phyloP scores from a whole-genome alignment of 371 early-diverging fungal genomes.

The Scutellospora calospora region DNA sequence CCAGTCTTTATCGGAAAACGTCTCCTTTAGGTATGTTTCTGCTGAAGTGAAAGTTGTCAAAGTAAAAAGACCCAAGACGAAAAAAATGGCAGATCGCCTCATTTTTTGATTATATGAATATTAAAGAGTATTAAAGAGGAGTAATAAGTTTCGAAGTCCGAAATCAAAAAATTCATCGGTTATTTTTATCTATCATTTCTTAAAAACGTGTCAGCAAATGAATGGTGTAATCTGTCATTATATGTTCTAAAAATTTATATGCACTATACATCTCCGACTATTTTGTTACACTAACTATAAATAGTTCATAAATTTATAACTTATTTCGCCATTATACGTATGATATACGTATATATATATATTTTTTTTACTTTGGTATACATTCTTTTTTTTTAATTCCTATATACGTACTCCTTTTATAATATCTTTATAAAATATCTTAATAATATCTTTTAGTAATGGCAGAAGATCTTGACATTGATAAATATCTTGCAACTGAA shows the following conservation, averaged over 20 bases:
- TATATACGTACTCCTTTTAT: too few species aligned
- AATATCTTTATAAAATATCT: too few species aligned
- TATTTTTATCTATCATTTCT: not conserved
- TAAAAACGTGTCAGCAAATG: slow-evolving; percentile 14
- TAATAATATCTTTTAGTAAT: not conserved
- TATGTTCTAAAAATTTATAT: too few species aligned
- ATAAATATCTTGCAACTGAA: slow-evolving; percentile 41
- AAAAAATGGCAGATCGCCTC: not conserved
- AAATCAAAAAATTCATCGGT: not conserved
- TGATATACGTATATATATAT: too few species aligned
- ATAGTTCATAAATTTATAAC: too few species aligned
- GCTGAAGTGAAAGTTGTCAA: slow-evolving; percentile 47
- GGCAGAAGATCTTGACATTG: slow-evolving; percentile 29
- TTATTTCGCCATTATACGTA: too few species aligned
- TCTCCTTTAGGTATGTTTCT: slow-evolving; percentile 88
- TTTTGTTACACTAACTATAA: too few species aligned
- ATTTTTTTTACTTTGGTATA: not conserved
- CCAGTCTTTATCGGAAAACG: slow-evolving; percentile 78
- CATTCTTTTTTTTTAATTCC: not conserved
- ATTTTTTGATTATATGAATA: not conserved
- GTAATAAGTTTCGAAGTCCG: not conserved
- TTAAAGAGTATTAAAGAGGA: not conserved
- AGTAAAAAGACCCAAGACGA: not conserved
- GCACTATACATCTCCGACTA: too few species aligned
- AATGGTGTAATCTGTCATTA: too few species aligned